A percentile compares a stretch with the other conserved stretches of the same genome.
These are phyloP conservation scores for Candida lessepsii DNA, from an alignment of 805 yeast genomes.

Conservation along the genomic window DNA sequence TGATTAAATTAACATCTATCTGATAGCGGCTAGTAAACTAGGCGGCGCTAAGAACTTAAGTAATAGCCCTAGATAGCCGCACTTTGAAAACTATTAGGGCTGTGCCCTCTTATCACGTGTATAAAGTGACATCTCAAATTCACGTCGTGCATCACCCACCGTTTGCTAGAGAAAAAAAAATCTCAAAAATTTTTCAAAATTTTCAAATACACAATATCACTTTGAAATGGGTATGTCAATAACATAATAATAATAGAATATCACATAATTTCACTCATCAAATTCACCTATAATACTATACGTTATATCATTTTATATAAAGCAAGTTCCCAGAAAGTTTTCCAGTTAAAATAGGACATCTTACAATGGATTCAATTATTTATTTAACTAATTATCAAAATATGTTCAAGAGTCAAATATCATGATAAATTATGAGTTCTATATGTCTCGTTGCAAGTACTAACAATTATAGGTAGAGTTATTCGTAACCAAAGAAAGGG, in stretches of 20 bases:
- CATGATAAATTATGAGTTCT: neutral
- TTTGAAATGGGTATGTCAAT: constrained; percentile 29
- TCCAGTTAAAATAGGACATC: no score
- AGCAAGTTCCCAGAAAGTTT: neutral
- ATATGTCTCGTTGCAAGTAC: constrained; percentile 1
- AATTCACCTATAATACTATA: no score
- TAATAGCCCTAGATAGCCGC: no score
- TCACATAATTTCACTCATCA: no score
- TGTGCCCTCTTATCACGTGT: constrained; percentile 1
- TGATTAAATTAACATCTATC: no score
- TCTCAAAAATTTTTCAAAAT: constrained; percentile 16
- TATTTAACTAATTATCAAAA: no score
- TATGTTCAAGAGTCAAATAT: neutral
- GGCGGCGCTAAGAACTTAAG: no score
- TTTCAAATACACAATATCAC: constrained; percentile 16
- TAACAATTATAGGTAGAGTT: constrained; percentile 77
- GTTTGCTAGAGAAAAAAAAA: constrained; percentile 4
- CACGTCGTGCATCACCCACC: constrained; percentile 1
- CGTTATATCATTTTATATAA: no score
- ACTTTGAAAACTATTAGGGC: neutral
- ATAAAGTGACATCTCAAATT: neutral
- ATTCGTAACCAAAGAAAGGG: constrained; percentile 99
- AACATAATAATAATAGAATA: neutral
- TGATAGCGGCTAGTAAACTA: no score
- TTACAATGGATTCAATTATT: no score